Base-by-base conservation (phyloP, 2,329 filamentous ascomycete species). In the Colletotrichum sidae region DNA sequence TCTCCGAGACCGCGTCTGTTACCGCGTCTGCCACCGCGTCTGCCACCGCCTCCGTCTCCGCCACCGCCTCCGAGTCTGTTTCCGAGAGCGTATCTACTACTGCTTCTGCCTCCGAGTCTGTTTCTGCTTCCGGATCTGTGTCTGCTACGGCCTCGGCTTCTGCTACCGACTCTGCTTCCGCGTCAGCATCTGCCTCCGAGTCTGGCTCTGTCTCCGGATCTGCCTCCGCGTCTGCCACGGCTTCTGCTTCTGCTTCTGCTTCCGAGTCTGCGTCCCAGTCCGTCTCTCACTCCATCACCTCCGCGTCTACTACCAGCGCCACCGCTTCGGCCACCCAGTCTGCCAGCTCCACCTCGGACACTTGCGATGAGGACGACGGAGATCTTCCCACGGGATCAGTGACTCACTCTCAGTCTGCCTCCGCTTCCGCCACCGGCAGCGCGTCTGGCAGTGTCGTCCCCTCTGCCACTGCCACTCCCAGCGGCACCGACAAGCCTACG, bases 331-430 rank as follows among this genome's bases (percentile, higher is more conserved):
- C 65, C 49, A 53, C 62, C 12, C 41, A 50, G 13, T 63, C 66
- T 13, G 57, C 62, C 2, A 57, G 44, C 44, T 15, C 62, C n/a
- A 25, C 37, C 35, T 50, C 53, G 7, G 57, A 61, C 47, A 60
- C 53, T 11, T 67, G 64, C 47, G 61, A 65, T 7, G 65, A 67
- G 15, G 65, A 67, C 6, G 57, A 67, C 25, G 65, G 65, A 12
- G 64, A 53, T 10, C 42, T 59, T 38, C 41, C 60, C 10, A 51
- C 50, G 17, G 42, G 10, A 13, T 39, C 54, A 9, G 11, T n/a
- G 38, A 58, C 33, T 34, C 49, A 35, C 25, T 52, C 53, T 13
- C 44, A n/a, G 11, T 41, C 59, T 35, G 25, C 49, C 2, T 54
- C 63, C 50, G 62, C 51, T 3, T 37, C 51, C 5, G 17, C 41